Conservation (phyloP, 192 early-diverging fungal genomes). For the Kickxella alabastrina region DNA sequence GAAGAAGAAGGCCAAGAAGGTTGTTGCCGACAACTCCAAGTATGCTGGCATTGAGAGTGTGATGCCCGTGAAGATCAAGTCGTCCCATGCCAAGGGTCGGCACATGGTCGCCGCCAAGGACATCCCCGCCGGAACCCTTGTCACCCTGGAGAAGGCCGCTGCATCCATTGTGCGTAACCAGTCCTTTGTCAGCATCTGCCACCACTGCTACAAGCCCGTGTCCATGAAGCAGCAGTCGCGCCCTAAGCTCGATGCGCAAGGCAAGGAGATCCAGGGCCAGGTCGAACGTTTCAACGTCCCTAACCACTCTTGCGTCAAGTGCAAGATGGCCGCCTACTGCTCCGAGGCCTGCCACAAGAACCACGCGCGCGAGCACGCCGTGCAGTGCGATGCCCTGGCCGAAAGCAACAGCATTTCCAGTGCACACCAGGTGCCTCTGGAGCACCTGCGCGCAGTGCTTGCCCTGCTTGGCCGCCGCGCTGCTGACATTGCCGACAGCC, state of each 20-base stretch:
- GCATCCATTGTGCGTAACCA: conserved; percentile 55
- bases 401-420: conserved; percentile 34
- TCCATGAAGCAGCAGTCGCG: conserved; percentile 42
- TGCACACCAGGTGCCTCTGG: conserved; percentile 24
- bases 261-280: conserved; percentile 27
- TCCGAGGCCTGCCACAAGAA: conserved; percentile 49
- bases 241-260: conserved; percentile 43
- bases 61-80: conserved; percentile 37
- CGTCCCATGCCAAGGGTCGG: conserved; percentile 55
- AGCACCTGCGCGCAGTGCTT: conserved; percentile 40
- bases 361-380: conserved; percentile 39
- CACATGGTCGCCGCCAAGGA: conserved; percentile 49
- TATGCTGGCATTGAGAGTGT: conserved; percentile 36
- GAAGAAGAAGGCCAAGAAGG: conserved; percentile 51
- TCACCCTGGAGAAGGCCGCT: conserved; percentile 51
- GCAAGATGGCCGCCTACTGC: conserved; percentile 58
- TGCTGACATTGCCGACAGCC: conserved; percentile 8
- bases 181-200: conserved; percentile 55
- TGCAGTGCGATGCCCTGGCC: conserved; percentile 45
- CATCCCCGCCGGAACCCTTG: conserved; percentile 50
- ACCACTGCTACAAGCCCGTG: conserved; percentile 48
- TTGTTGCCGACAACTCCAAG: conserved; percentile 46
- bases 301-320: conserved; percentile 30
- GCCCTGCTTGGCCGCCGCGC: conserved; percentile 39
- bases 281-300: conserved; percentile 25